Base-by-base conservation (phyloP, 345 rosid species). In the Trapa incisa region DNA sequence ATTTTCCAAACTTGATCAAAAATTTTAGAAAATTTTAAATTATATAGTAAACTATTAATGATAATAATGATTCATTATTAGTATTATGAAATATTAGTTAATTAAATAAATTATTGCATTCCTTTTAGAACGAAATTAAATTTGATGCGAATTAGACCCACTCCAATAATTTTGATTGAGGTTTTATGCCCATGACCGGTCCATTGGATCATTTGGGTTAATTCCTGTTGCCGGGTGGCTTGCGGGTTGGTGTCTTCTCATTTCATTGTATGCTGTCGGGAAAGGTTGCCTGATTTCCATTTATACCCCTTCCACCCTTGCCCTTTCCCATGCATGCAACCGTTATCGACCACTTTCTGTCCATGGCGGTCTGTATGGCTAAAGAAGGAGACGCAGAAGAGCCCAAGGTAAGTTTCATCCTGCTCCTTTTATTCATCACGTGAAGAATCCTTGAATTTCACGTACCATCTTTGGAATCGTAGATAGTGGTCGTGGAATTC, bases 401-500 rank as follows among this genome's bases (percentile, higher is more conserved):
- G 14, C 67, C 74, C 67, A 68, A 75, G 66, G 91, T 84, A 73
- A 78, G 75, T 4, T 41, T 35, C 29, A 22, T 22, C 29, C 29
- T 22, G 29, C 29, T 58, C 17, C 37, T 64, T n/a, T 45, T 67
- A 6, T 29, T 42, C 3, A 58, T 45, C 11, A 45, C 48, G 29
- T 33, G 22, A 54, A 54, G 3, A 6, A 58, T n/a, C 38, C 16
- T 10, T 12, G 35, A 57, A 58, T 35, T 50, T 16, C 2, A 58
- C 37, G 33, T n/a, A n/a, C n/a, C 1, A 54, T 22, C 42, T 43
- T 37, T 36, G 16, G 45, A 47, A 37, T 64, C 22, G 15, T 71
- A 91, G 90, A 76, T 52, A n/a, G 74, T 79, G 22, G 78, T 74
- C 39, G 84, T 71, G 9, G 93, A 86, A 69, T 82, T 70, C 66